Conservation (phyloP, 176 grass and related monocot genomes). For the Typha latifolia region DNA sequence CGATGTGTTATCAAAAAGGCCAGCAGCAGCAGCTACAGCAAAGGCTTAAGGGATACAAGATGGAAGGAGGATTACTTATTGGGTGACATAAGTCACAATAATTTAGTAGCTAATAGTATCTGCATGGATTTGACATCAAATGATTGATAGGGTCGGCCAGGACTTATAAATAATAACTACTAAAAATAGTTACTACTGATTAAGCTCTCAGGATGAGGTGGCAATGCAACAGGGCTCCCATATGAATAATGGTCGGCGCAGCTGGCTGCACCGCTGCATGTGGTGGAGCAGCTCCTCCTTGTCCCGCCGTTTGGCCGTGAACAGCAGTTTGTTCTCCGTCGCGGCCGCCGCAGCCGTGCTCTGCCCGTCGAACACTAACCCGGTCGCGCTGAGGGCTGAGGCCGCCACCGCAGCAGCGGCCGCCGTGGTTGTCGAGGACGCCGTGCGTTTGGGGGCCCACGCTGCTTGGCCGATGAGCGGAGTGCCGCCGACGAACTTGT, state of each 20-base stretch:
- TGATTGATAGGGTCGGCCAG: too few species aligned
- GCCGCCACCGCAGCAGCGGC: constrained; percentile 51
- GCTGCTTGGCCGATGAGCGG: constrained; percentile 18
- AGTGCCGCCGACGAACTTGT: constrained; percentile 95
- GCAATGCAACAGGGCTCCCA: constrained; percentile 90
- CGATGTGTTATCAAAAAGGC: too few species aligned
- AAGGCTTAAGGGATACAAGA: too few species aligned
- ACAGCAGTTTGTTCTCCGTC: constrained; percentile 48
- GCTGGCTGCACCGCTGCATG: constrained; percentile 82
- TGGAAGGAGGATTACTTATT: too few species aligned
- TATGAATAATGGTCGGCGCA: constrained; percentile 62
- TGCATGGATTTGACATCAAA: too few species aligned
- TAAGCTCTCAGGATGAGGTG: constrained; percentile 25
- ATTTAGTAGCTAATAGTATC: too few species aligned
- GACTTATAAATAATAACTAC: too few species aligned
- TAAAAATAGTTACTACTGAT: background rate
- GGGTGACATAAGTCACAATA: too few species aligned
- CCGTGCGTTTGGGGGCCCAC: background rate
- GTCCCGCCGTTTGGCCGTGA: constrained; percentile 49
- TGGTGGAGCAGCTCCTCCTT: constrained; percentile 67
- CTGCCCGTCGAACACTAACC: constrained; percentile 1
- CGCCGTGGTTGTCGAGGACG: background rate
- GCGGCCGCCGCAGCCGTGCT: background rate
- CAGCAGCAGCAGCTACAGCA: too few species aligned
- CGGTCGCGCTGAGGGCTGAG: constrained; percentile 5